Percentiles rank a stretch among this genome's conserved stretches.
Evolutionary conservation across 2,329 filamentous ascomycete species (phyloP).

Genomic region (Aspergillus calidoustus): DNA sequence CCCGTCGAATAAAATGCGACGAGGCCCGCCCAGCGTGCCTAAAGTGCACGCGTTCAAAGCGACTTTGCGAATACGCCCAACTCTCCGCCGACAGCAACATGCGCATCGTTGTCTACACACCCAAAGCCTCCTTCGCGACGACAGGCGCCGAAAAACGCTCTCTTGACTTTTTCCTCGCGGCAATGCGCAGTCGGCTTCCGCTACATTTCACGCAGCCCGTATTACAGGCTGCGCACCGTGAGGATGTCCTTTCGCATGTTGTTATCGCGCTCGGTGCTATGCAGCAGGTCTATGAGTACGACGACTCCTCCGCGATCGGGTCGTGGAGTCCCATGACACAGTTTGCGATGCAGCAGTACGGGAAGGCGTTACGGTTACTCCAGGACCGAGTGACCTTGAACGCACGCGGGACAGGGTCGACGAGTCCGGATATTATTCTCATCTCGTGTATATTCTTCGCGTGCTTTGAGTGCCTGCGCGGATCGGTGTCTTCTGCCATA

Average conservation of each 20-base stretch:
- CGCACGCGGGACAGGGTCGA: background rate
- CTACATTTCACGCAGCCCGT: constrained; percentile 2
- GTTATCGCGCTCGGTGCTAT: constrained; percentile 11
- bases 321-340: constrained; percentile 10
- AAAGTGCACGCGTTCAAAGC: constrained; percentile 15
- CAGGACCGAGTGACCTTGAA: background rate
- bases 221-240: constrained; percentile 5
- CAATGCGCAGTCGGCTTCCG: constrained; percentile 11
- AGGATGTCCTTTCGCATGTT: constrained; percentile 5
- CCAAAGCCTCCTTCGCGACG: background rate
- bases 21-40: constrained; percentile 17
- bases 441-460: constrained; percentile 14
- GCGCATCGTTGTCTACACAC: constrained; percentile 10
- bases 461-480: constrained; percentile 14
- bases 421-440: constrained; percentile 9
- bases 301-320: constrained; percentile 5
- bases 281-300: constrained; percentile 11
- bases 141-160: constrained; percentile 8
- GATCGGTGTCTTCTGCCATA: constrained; percentile 2
- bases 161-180: constrained; percentile 7
- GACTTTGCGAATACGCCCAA: constrained; percentile 2
- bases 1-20: constrained; percentile 20
- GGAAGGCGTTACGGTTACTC: constrained; percentile 7
- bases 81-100: background rate
- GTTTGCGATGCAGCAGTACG: constrained; percentile 16